Base-by-base conservation (phyloP, 2,329 filamentous ascomycete species). In the Neofusicoccum ribis region DNA sequence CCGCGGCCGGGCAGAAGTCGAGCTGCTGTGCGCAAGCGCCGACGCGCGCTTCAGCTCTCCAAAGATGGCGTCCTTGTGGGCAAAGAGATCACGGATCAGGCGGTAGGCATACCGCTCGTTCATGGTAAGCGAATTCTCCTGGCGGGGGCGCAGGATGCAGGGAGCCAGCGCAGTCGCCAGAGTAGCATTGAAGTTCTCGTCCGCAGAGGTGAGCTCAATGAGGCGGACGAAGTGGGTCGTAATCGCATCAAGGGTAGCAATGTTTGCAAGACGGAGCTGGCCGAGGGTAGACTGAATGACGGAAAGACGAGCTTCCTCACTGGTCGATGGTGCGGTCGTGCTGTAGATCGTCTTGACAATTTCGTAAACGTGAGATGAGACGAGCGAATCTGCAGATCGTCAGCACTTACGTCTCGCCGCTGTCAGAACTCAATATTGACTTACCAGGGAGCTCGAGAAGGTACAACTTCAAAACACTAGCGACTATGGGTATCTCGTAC, bases 161-260 rank as follows among this genome's bases (percentile, higher is more conserved):
- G 93, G 91, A 0, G 93, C 91, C 50, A 99, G 83, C 5, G 84
- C 81, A 31, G 88, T 88, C 2, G 93, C 91, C 44, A 99, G 86
- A 43, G 88, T 82, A 12, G 89, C 76, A 65, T 96, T 81, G 74
- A 96, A 99, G 49, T 88, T 82, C 75, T 99, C 95, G 70, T 97
- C 94, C 37, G 95, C 95, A 14, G 94, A 98, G 2, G 95, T 99
- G 68, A 99, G 85, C 77, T 99, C 95, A 74, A 99, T 96, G 67
- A 99, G 84, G 67, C 95, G 91, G 44, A 94, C 97, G 77, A 99
- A 98, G 80, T 99, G 95, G 70, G 96, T 98, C 85, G 96, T 96
- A 75, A 97, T 91, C 46, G 95, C 95, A 78, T 99, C 95, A 66
- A 99, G 88, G n/a, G 95, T 98, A 54, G 95, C 95, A 77, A 99